Percentiles rank a stretch among this genome's conserved stretches.
These are phyloP conservation scores for Microcyclosporella mali DNA, from an alignment of 2,329 filamentous ascomycete genomes.

Conservation along the genomic window DNA sequence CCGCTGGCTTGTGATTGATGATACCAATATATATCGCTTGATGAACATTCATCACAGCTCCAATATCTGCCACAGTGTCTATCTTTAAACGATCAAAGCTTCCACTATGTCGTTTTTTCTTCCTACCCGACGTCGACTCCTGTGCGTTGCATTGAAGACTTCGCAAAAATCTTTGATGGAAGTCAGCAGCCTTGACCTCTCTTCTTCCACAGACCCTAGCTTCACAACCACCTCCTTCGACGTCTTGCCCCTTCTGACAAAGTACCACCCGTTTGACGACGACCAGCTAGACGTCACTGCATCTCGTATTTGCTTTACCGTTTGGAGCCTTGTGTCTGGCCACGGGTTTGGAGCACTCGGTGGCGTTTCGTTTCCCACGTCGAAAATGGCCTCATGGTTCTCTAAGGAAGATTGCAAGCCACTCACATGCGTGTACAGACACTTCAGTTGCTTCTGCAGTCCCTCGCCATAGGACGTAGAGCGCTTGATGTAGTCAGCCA, in stretches of 20 bases:
- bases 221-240: conserved; percentile 42
- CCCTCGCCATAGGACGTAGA: conserved; percentile 3
- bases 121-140: not conserved
- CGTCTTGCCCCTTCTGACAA: conserved; percentile 41
- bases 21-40: no score
- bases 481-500: conserved; percentile 13
- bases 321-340: conserved; percentile 21
- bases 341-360: conserved; percentile 1
- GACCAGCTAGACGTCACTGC: conserved; percentile 45
- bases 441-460: conserved; percentile 5
- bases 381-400: not conserved
- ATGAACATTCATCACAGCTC: no score
- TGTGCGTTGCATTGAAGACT: conserved; percentile 7
- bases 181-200: conserved; percentile 5
- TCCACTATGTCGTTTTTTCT: not conserved
- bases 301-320: conserved; percentile 38
- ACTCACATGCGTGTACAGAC: conserved; percentile 2
- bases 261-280: conserved; percentile 39
- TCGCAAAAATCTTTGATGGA: conserved; percentile 7
- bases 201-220: conserved; percentile 21
- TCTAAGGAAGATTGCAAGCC: conserved; percentile 5
- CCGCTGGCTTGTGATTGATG: no score
- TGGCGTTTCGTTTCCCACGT: not conserved
- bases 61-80: no score
- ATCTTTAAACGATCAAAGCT: not conserved